A percentile compares a stretch with the other conserved stretches of the same genome.
Evolutionary conservation across 306 rosid genomes (phyloP).

Genomic region (Carpinus fangiana): DNA sequence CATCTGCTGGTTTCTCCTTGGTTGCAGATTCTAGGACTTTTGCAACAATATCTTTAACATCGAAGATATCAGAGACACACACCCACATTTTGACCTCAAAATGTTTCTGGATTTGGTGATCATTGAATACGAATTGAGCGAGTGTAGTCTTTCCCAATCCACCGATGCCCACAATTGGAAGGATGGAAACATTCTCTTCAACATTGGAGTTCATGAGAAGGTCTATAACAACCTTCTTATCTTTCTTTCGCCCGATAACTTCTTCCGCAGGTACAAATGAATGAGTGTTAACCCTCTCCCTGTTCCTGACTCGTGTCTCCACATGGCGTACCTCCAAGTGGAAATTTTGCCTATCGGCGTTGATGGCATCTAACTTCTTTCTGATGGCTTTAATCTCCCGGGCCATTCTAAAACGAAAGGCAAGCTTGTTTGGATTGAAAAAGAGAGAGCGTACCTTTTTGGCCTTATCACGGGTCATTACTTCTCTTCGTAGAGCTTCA

Average conservation of each 20-base stretch:
- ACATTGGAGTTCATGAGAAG: neutral
- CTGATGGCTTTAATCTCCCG: too few species aligned
- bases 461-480: neutral
- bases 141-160: constrained; percentile 29
- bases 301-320: neutral
- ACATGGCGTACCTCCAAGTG: neutral
- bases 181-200: neutral
- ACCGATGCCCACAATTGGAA: constrained; percentile 20
- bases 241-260: constrained; percentile 17
- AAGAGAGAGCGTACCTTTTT: neutral
- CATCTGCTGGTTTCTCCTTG: neutral
- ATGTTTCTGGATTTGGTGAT: neutral
- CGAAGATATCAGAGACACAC: neutral
- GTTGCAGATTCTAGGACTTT: neutral
- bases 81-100: constrained; percentile 18
- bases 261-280: neutral
- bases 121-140: constrained; percentile 2
- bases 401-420: too few species aligned
- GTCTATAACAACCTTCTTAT: neutral
- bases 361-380: neutral
- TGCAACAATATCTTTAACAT: neutral
- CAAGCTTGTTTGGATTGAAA: too few species aligned
- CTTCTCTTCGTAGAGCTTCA: neutral
- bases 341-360: too few species aligned
- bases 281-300: neutral